Evolutionary conservation across 148 eudicot genomes (phyloP).

Genomic region (Suaeda aralocaspica): DNA sequence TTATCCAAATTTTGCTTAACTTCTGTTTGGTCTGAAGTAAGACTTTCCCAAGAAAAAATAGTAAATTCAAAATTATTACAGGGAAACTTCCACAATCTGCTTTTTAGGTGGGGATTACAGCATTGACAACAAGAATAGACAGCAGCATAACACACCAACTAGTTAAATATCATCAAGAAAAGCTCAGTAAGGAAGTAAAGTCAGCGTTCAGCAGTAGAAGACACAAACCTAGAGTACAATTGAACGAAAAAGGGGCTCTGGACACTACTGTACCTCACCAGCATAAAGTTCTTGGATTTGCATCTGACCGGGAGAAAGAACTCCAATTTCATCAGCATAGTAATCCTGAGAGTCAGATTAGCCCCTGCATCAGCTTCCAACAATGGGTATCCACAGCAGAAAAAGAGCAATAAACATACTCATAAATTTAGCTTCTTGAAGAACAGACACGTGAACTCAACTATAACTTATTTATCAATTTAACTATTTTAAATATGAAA

Average conservation of each 20-base stretch:
- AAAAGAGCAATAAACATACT: background rate
- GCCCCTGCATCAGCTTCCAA: conserved; percentile 17
- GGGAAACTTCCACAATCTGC: background rate
- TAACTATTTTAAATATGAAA: background rate
- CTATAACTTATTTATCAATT: background rate
- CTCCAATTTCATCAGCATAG: conserved; percentile 95
- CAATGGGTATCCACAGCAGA: conserved; percentile 1
- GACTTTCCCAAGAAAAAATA: background rate
- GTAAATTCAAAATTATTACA: background rate
- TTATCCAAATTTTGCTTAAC: no score
- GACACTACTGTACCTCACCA: conserved; percentile 69
- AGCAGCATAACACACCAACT: background rate
- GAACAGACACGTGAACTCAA: background rate
- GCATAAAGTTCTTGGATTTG: conserved; percentile 80
- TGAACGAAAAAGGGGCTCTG: background rate
- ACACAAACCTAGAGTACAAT: background rate
- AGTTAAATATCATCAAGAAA: background rate
- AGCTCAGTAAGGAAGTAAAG: background rate
- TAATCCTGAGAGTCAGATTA: conserved; percentile 62
- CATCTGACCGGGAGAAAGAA: conserved; percentile 88
- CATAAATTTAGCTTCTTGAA: background rate
- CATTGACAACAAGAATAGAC: background rate
- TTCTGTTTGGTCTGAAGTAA: no score
- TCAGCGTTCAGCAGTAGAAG: background rate
- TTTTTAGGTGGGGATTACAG: background rate